Conservation (phyloP, 768 basidiomycete genomes). For the Tricholoma sp. region DNA sequence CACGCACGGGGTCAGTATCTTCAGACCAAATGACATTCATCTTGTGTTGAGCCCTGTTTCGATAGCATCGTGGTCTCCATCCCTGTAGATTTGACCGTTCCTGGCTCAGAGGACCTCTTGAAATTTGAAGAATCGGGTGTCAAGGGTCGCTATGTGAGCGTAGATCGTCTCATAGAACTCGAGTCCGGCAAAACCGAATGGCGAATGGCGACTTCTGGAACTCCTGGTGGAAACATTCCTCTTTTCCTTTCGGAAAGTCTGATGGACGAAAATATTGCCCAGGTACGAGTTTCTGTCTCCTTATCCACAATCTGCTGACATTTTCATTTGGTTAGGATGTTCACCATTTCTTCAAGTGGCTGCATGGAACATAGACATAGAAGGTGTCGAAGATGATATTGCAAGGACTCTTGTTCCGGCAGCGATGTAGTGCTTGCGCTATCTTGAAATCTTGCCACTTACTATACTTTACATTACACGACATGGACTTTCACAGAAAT, state of each 20-base stretch:
- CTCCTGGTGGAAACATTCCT: conserved; percentile 66
- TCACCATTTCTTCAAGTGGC: conserved; percentile 66
- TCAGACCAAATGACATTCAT: background rate
- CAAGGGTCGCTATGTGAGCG: conserved; percentile 63
- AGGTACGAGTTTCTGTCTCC: conserved; percentile 32
- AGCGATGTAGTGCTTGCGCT: background rate
- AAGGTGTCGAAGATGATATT: background rate
- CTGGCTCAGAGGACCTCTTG: conserved; percentile 48
- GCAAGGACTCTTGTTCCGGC: background rate
- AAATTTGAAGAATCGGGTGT: conserved; percentile 60
- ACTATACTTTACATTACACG: background rate
- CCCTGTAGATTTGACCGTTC: conserved; percentile 56
- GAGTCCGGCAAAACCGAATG: conserved; percentile 65
- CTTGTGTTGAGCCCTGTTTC: background rate
- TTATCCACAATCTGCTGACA: conserved; percentile 1
- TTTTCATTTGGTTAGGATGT: conserved; percentile 47
- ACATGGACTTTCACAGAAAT: background rate
- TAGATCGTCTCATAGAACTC: conserved; percentile 61
- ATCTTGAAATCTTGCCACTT: too few species aligned
- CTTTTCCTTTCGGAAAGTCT: conserved; percentile 54
- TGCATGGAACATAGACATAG: conserved; percentile 28
- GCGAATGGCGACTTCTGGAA: conserved; percentile 77
- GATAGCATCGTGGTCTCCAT: conserved; percentile 53
- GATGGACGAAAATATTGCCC: conserved; percentile 58
- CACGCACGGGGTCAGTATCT: conserved; percentile 54